Conservation (phyloP, 495 filamentous ascomycete species). For the Penicillium odoratum region DNA sequence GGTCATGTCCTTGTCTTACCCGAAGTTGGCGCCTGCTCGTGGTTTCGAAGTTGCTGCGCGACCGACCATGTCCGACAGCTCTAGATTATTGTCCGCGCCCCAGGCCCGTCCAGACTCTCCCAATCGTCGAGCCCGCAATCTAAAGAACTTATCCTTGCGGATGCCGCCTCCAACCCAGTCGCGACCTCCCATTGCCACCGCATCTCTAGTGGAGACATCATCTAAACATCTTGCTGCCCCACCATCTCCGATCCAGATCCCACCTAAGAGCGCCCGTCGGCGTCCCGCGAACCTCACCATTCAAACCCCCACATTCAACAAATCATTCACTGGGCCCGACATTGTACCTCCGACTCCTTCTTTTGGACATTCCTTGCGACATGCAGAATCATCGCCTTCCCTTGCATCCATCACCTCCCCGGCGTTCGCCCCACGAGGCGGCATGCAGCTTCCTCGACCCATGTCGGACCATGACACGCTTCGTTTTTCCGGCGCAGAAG, state of each 20-base stretch:
- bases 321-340: slow-evolving; percentile 40
- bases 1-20: slow-evolving; percentile 49
- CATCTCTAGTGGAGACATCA: slow-evolving; percentile 43
- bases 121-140: slow-evolving; percentile 75
- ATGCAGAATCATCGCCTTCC: slow-evolving; percentile 70
- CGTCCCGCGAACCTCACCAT: slow-evolving; percentile 78
- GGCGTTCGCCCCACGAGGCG: slow-evolving; percentile 56
- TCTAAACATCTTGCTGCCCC: slow-evolving; percentile 66
- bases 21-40: slow-evolving; percentile 37
- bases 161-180: slow-evolving; percentile 58
- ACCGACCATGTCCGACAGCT: slow-evolving; percentile 23
- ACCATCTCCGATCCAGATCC: slow-evolving; percentile 79
- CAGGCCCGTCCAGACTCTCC: slow-evolving; percentile 55
- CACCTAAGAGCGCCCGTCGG: slow-evolving; percentile 66
- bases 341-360: slow-evolving; percentile 52
- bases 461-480: slow-evolving; percentile 37
- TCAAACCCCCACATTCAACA: slow-evolving; percentile 57
- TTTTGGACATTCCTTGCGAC: slow-evolving; percentile 53
- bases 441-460: slow-evolving; percentile 63
- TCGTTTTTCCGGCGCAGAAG: slow-evolving; percentile 23
- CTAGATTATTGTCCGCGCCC: slow-evolving; percentile 36
- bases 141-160: slow-evolving; percentile 90
- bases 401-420: slow-evolving; percentile 59
- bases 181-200: slow-evolving; percentile 52
- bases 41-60: slow-evolving; percentile 28